A percentile compares a stretch with the other conserved stretches of the same genome.
These are phyloP conservation scores for Eimeria tenella DNA, from an alignment of 169 alveolate genomes.

Conservation along the genomic window DNA sequence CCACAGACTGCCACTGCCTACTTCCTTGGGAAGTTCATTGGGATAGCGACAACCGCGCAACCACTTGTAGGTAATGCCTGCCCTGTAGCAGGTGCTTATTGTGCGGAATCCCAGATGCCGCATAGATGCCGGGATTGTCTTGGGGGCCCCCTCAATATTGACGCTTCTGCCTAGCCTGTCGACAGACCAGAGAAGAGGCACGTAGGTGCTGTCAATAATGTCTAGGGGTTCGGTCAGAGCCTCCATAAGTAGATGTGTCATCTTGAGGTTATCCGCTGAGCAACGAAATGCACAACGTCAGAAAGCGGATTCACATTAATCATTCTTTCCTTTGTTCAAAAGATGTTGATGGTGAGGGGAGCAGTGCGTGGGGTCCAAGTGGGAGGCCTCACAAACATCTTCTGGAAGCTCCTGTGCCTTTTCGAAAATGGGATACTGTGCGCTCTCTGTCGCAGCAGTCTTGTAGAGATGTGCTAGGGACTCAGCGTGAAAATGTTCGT, in stretches of 20 bases:
- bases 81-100: constrained; percentile 25
- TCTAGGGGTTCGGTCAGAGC: constrained; percentile 42
- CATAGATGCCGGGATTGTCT: constrained; percentile 11
- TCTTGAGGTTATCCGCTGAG: constrained; percentile 32
- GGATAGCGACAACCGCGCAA: constrained; percentile 39
- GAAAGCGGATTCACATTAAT: background rate
- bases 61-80: constrained; percentile 61
- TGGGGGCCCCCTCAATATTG: background rate
- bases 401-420: background rate
- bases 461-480: background rate
- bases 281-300: background rate
- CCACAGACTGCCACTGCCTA: background rate
- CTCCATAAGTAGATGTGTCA: background rate
- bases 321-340: background rate
- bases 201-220: background rate
- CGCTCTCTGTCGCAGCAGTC: background rate
- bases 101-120: background rate
- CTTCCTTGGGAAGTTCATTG: background rate
- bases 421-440: constrained; percentile 21
- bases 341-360: background rate
- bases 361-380: background rate
- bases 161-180: constrained; percentile 63
- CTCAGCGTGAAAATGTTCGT: constrained; percentile 44
- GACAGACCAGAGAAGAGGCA: background rate
- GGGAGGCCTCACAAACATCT: background rate